These are phyloP conservation scores for Mucor plumbeus DNA, from an alignment of 371 early-diverging fungal genomes.

Conservation along the genomic window DNA sequence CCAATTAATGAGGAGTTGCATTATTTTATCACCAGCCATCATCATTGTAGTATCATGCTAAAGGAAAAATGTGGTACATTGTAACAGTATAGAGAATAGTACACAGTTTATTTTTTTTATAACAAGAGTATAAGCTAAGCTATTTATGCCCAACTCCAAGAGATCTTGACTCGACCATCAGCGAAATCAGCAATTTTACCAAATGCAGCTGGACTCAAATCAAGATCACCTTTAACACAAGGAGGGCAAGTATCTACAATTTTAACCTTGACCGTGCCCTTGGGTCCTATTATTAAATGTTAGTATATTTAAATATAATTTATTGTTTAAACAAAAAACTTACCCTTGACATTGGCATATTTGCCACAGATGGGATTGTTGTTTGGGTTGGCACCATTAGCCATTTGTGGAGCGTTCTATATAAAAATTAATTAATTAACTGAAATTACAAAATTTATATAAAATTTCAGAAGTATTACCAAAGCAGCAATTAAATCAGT, in stretches of 20 bases:
- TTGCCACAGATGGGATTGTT: conserved; percentile 44
- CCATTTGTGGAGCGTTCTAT: conserved; percentile 53
- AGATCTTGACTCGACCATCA: conserved; percentile 53
- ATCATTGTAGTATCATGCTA: background rate
- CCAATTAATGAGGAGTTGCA: background rate
- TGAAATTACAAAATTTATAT: background rate
- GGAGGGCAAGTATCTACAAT: conserved; percentile 50
- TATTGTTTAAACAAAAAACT: background rate
- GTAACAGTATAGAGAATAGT: background rate
- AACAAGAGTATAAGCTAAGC: background rate
- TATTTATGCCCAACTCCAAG: conserved; percentile 36
- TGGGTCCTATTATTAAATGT: conserved; percentile 32
- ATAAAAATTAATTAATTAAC: conserved; percentile 10
- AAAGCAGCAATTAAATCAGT: conserved; percentile 46
- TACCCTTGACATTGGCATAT: conserved; percentile 30
- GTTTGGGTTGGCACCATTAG: conserved; percentile 43
- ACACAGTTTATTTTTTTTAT: conserved; percentile 1
- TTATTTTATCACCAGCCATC: background rate
- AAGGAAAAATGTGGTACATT: background rate
- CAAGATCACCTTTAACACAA: conserved; percentile 39
- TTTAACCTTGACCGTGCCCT: conserved; percentile 41
- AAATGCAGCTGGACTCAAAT: conserved; percentile 62
- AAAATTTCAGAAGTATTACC: conserved; percentile 19
- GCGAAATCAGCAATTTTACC: conserved; percentile 43
- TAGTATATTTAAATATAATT: background rate